Percentiles rank a stretch among this genome's conserved stretches.
phyloP scores from a whole-genome alignment of 306 rosid species.

The Heteromeles arbutifolia region DNA sequence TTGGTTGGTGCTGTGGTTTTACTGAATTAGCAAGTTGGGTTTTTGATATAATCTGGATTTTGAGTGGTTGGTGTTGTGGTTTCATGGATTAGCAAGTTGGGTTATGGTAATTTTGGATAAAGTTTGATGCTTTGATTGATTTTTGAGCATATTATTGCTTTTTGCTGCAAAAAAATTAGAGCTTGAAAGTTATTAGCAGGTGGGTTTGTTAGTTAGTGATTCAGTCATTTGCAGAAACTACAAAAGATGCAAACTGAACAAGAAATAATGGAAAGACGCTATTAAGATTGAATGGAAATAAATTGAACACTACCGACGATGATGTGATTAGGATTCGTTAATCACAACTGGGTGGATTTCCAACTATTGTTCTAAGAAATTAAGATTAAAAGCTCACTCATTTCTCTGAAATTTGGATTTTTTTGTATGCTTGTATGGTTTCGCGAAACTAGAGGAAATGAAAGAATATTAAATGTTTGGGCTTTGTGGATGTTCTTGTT shows the following conservation, averaged over 20 bases:
- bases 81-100: neutral
- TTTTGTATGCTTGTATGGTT: neutral
- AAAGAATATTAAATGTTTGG: neutral
- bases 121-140: neutral
- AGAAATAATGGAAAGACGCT: neutral
- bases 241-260: neutral
- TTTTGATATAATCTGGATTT: neutral
- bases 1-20: neutral
- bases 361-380: neutral
- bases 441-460: neutral
- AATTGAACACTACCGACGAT: neutral
- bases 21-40: neutral
- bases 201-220: neutral
- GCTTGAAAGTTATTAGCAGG: neutral
- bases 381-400: neutral
- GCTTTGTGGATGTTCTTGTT: neutral
- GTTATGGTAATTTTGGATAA: neutral
- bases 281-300: neutral
- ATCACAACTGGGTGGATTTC: neutral
- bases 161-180: neutral
- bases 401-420: neutral
- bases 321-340: neutral
- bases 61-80: conserved; percentile 1
- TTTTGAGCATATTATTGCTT: neutral
- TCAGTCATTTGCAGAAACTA: neutral